Evolutionary conservation across 805 yeast genomes (phyloP), one percentile per base, ranked within the genome.

Genomic region (Saccharomycopsis synnaedendra): DNA sequence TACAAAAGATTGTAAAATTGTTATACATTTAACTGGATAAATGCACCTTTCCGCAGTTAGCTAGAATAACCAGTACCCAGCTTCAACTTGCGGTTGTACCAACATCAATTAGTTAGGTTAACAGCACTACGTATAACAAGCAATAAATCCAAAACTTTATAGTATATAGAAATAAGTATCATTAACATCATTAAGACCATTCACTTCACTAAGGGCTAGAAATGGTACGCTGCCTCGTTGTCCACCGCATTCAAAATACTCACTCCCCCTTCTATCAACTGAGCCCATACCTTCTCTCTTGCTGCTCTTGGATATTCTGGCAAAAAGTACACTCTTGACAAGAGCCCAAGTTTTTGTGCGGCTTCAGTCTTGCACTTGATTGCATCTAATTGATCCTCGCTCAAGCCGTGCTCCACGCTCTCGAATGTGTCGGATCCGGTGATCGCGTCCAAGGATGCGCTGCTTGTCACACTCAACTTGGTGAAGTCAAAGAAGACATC

Each of bases 311-410:
- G 87, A 85, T 85, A 81, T 44, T 67, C 66, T 1, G 85, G 79
- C 6, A 77, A 78, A 19, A 80, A 87, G 87, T 88, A 82, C 31
- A 82, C 64, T 48, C 89, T 65, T 0, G 85, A 73, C 53, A 69
- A 67, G 39, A 81, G 56, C 5, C 76, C 75, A 44, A 63, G 50
- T 3, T 61, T 57, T 54, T 80, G 85, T 1, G 84, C 81, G 0
- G 9, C 45, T 8, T 63, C 62, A 27, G 74, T 59, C 32, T 55
- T 55, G 3, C 48, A 35, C 31, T 54, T 54, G 30, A 74, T 52
- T 9, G 33, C 55, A 1, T 41, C 47, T 41, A 55, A 47, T 50
- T 75, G 76, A 0, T 55, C 55, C 0, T 49, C 50, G 30, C 59
- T 61, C 38, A 76, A 62, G 1, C 71, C 69, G n/a, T 62, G 33